Conservation (phyloP, 2,329 filamentous ascomycete species). For the Pestalotiopsis sp. region DNA sequence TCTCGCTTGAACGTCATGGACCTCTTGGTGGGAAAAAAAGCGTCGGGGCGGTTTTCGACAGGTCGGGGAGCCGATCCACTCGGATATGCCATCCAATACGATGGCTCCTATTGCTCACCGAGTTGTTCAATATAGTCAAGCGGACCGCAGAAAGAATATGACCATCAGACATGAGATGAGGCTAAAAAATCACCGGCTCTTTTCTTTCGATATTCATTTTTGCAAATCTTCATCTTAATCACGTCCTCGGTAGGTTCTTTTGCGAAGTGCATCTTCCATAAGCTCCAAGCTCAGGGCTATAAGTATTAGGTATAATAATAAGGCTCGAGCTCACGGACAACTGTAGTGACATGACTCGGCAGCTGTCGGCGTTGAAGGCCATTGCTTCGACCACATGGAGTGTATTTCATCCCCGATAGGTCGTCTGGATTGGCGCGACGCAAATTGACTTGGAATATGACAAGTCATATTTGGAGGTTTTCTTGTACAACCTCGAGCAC, state of each 20-base stretch:
- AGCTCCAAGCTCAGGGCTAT: background rate
- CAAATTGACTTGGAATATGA: background rate
- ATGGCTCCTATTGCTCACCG: conserved; percentile 1
- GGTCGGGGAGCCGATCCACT: background rate
- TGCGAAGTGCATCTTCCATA: background rate
- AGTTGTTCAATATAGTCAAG: background rate
- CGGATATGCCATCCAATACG: background rate
- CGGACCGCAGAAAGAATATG: background rate
- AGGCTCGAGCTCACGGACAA: background rate
- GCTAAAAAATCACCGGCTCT: background rate
- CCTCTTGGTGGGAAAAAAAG: conserved; percentile 1
- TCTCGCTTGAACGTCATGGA: conserved; percentile 7
- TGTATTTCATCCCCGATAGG: background rate
- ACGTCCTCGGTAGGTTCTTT: background rate
- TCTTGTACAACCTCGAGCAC: background rate
- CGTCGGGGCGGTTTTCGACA: conserved; percentile 2
- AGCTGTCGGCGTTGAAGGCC: background rate
- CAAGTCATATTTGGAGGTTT: background rate
- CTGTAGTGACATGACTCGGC: background rate
- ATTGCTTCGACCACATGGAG: background rate
- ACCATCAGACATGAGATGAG: background rate
- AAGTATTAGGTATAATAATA: background rate
- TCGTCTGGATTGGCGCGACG: background rate
- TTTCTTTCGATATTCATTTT: background rate
- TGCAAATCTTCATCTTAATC: background rate